These are phyloP conservation scores for Phascolomyces articulosus DNA, from an alignment of 371 early-diverging fungal species.

Conservation along the genomic window DNA sequence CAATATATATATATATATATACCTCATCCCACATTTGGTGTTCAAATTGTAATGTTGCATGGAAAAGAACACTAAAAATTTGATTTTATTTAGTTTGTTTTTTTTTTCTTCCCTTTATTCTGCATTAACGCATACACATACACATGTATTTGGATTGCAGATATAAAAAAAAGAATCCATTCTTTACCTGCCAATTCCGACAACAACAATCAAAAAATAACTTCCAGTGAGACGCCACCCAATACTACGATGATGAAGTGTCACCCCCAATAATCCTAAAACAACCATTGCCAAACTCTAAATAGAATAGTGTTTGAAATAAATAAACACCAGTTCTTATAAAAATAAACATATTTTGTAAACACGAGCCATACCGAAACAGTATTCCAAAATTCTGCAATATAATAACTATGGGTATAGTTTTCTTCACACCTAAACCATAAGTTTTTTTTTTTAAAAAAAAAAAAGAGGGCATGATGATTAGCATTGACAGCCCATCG, in stretches of 20 bases:
- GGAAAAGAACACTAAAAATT: constrained; percentile 36
- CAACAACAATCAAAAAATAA: constrained; percentile 45
- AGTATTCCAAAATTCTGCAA: constrained; percentile 49
- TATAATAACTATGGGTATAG: constrained; percentile 30
- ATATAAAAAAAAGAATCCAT: too few relatives aligned
- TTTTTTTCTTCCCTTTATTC: too few relatives aligned
- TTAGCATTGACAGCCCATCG: too few relatives aligned
- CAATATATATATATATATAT: neutral
- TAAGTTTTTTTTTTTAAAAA: too few relatives aligned
- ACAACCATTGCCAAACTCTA: constrained; percentile 48
- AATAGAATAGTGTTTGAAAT: constrained; percentile 1
- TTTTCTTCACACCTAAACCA: constrained; percentile 39
- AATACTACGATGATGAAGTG: constrained; percentile 33
- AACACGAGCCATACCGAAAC: too few relatives aligned
- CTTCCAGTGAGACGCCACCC: constrained; percentile 38
- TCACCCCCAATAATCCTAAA: constrained; percentile 35
- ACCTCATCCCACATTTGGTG: constrained; percentile 57
- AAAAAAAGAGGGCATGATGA: too few relatives aligned
- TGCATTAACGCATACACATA: too few relatives aligned
- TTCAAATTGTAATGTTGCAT: constrained; percentile 42
- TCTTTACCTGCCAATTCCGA: constrained; percentile 47
- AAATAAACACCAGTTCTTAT: too few relatives aligned
- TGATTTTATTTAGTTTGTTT: too few relatives aligned
- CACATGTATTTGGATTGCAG: too few relatives aligned
- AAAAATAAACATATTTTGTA: too few relatives aligned